phyloP scores from a whole-genome alignment of 78 protist species.

The Cavenderia fasciculata region DNA sequence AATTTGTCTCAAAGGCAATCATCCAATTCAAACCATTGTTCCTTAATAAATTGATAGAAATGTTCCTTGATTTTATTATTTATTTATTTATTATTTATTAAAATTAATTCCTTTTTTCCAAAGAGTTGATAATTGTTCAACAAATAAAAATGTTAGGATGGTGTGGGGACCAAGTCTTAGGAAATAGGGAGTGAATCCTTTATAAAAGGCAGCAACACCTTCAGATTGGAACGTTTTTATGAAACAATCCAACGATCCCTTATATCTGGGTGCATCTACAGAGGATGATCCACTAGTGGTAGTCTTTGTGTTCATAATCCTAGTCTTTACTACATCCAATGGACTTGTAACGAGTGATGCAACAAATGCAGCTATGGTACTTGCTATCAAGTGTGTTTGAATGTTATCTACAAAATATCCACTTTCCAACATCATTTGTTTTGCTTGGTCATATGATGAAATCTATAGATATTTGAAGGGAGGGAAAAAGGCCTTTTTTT shows the following conservation, averaged over 20 bases:
- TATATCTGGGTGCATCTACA: background rate
- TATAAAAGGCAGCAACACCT: conserved; percentile 85
- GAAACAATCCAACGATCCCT: conserved; percentile 60
- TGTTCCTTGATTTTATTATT: background rate
- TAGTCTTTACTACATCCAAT: conserved; percentile 75
- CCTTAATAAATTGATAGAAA: too few relatives aligned
- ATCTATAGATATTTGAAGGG: background rate
- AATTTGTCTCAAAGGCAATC: conserved; percentile 50
- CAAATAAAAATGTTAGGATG: conserved; percentile 79
- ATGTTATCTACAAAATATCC: conserved; percentile 64
- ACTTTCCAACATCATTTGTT: conserved; percentile 55
- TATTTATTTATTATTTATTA: background rate
- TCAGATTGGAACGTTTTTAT: conserved; percentile 66
- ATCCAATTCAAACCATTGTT: conserved; percentile 55
- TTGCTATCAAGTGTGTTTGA: conserved; percentile 68
- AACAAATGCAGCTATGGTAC: conserved; percentile 75
- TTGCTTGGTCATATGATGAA: conserved; percentile 79
- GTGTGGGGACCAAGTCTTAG: conserved; percentile 88
- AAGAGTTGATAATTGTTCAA: conserved; percentile 69
- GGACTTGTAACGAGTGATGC: conserved; percentile 77
- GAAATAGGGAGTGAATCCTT: conserved; percentile 88
- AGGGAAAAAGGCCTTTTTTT: too few relatives aligned
- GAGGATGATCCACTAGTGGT: background rate
- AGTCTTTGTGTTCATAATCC: conserved; percentile 74
- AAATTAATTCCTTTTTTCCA: conserved; percentile 30